Base-by-base conservation (phyloP, 345 rosid species). In the Iberis pinnata region DNA sequence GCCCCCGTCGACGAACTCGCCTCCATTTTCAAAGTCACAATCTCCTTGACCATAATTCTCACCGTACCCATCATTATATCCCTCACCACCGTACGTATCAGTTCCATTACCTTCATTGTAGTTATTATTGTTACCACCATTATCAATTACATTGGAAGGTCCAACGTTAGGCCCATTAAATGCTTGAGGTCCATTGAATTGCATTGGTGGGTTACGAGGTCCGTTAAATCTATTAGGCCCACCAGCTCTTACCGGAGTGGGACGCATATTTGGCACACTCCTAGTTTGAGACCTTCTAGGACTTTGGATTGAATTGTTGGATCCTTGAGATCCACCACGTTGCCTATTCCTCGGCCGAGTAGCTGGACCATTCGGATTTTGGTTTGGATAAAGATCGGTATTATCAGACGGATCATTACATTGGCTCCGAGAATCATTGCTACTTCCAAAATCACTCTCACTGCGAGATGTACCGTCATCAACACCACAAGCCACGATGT, bases 371-470 rank as follows among this genome's bases (percentile, higher is more conserved):
- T 14, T 49, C 2, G 12, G 57, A 19, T 27, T 56, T 50, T 19
- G 47, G 26, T 50, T 58, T 8, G 18, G 43, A 33, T 48, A 48
- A 50, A 43, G 64, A 27, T 65, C 50, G 1, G 56, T 63, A 58
- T 65, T 39, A 20, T 49, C 64, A 24, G 64, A 7, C n/a, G n/a
- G n/a, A n/a, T n/a, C n/a, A n/a, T n/a, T n/a, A 58, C 42, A 25
- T 45, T 58, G 64, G 59, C 64, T 65, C 12, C 64, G 70, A 65
- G 59, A 43, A 51, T 58, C 54, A 49, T 59, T 65, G 8, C 70
- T 65, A 6, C 35, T 11, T 31, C 35, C 35, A 31, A 31, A 31
- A 4, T 31, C 35, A 31, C 9, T 31, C 11, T 31, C 35, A 9
- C 35, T 31, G 9, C 35, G 2, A 31, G 35, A 5, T 6, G 7